A percentile compares a stretch with the other conserved stretches of the same genome.
Evolutionary conservation across 768 basidiomycete species (phyloP).

Genomic region (Auriscalpium orientale): DNA sequence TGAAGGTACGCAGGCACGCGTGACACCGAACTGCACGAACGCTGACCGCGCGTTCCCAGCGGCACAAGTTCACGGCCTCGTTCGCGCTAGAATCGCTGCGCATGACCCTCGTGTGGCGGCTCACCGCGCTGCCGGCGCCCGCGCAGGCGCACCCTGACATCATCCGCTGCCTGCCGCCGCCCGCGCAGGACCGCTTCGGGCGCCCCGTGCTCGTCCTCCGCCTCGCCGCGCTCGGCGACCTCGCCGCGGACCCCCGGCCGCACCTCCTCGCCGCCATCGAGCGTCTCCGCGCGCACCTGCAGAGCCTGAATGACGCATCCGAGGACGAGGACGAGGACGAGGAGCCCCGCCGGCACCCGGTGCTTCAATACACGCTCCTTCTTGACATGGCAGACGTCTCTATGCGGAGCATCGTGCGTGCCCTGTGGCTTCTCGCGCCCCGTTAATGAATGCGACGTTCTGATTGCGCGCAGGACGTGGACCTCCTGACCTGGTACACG

Average conservation of each 20-base stretch:
- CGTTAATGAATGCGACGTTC: conserved; percentile 8
- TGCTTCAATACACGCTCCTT: conserved; percentile 60
- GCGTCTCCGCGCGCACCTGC: conserved; percentile 48
- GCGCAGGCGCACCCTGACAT: conserved; percentile 19
- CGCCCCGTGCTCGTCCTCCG: conserved; percentile 57
- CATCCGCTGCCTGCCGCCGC: conserved; percentile 48
- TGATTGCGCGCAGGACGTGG: conserved; percentile 38
- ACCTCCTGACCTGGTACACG: conserved; percentile 56
- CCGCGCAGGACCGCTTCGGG: conserved; percentile 51
- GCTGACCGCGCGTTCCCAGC: conserved; percentile 31
- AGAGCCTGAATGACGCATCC: conserved; percentile 32
- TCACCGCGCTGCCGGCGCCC: conserved; percentile 18
- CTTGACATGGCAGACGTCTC: conserved; percentile 56
- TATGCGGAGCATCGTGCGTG: conserved; percentile 49
- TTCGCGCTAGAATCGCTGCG: conserved; percentile 55
- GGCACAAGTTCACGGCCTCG: conserved; percentile 57
- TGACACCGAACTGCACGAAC: not conserved
- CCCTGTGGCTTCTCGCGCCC: conserved; percentile 3
- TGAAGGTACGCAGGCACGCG: conserved; percentile 35
- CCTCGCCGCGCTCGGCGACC: conserved; percentile 34
- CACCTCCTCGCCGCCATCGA: conserved; percentile 41
- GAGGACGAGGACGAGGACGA: no score
- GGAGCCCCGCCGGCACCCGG: conserved; percentile 23
- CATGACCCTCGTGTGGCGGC: conserved; percentile 50
- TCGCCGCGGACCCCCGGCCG: conserved; percentile 32